Conservation (phyloP, 208 protist species). For the Wallacemonas sp. region DNA sequence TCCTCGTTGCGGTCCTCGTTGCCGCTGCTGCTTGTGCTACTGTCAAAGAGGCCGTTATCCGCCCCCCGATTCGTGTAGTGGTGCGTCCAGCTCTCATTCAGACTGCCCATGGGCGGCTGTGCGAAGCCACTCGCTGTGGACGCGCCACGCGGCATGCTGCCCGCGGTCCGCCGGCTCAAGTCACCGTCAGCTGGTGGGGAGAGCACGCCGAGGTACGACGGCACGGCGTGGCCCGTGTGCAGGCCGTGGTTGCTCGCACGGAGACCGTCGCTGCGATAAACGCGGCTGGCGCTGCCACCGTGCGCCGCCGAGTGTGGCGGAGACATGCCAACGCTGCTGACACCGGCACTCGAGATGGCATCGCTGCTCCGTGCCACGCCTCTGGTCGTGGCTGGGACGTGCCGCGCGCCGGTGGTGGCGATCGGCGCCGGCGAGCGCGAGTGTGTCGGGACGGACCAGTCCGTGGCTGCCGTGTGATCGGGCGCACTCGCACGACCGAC, state of each 20-base stretch:
- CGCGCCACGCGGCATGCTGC: background rate
- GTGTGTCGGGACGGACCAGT: constrained; percentile 7
- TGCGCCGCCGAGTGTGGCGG: background rate
- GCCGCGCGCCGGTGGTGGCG: background rate
- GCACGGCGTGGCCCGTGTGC: background rate
- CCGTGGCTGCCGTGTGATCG: background rate
- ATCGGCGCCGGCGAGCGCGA: background rate
- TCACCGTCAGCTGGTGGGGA: background rate
- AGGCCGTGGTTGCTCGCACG: background rate
- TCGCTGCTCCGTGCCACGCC: too few species aligned
- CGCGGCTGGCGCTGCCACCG: constrained; percentile 1
- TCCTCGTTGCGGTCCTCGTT: background rate
- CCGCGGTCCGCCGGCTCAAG: background rate
- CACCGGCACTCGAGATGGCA: too few species aligned
- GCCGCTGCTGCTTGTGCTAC: constrained; percentile 1
- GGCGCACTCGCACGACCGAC: background rate
- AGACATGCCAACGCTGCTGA: too few species aligned
- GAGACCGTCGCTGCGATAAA: background rate
- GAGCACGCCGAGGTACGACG: constrained; percentile 3
- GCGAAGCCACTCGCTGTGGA: background rate
- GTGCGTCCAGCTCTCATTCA: constrained; percentile 1
- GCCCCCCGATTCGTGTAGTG: background rate
- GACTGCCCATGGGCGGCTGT: background rate
- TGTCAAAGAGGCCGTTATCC: background rate
- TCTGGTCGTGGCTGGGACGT: background rate